Percentiles rank a stretch among this genome's conserved stretches.
Conservation (phyloP, 192 early-diverging fungal genomes). For the Linnemannia hyalina region DNA sequence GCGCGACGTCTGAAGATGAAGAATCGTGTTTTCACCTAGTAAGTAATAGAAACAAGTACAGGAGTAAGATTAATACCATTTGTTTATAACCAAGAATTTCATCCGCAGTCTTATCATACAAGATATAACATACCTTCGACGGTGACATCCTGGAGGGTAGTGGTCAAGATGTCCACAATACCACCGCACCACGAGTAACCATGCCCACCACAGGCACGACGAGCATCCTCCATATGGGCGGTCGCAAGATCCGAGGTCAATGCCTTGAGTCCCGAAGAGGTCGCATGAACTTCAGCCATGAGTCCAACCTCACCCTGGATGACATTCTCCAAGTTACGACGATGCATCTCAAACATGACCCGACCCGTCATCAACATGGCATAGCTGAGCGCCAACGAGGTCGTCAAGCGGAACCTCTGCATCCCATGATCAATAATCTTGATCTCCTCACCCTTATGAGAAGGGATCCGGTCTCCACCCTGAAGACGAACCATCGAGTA, state of each 20-base stretch:
- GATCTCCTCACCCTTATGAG: slow-evolving; percentile 72
- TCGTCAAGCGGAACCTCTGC: slow-evolving; percentile 86
- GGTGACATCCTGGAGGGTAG: slow-evolving; percentile 40
- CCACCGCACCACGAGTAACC: slow-evolving; percentile 35
- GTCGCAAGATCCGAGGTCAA: slow-evolving; percentile 71
- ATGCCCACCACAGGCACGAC: slow-evolving; percentile 53
- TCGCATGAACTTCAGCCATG: slow-evolving; percentile 83
- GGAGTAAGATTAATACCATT: neutral
- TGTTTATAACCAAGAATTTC: neutral
- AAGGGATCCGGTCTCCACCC: slow-evolving; percentile 54
- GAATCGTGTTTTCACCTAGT: slow-evolving; percentile 83
- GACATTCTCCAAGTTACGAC: slow-evolving; percentile 73
- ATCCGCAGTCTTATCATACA: neutral
- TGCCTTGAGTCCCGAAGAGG: slow-evolving; percentile 86
- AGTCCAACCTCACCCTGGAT: slow-evolving; percentile 56
- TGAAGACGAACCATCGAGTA: slow-evolving; percentile 89
- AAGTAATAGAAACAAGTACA: neutral
- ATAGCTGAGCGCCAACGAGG: slow-evolving; percentile 83
- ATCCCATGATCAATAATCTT: slow-evolving; percentile 89
- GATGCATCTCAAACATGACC: slow-evolving; percentile 78
- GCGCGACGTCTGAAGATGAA: slow-evolving; percentile 84
- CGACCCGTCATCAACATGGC: slow-evolving; percentile 86
- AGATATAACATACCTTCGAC: slow-evolving; percentile 16
- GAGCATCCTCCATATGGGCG: slow-evolving; percentile 38
- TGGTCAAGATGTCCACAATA: slow-evolving; percentile 46